Evolutionary conservation across 768 basidiomycete genomes (phyloP).

Genomic region (Lyophyllum semitale): DNA sequence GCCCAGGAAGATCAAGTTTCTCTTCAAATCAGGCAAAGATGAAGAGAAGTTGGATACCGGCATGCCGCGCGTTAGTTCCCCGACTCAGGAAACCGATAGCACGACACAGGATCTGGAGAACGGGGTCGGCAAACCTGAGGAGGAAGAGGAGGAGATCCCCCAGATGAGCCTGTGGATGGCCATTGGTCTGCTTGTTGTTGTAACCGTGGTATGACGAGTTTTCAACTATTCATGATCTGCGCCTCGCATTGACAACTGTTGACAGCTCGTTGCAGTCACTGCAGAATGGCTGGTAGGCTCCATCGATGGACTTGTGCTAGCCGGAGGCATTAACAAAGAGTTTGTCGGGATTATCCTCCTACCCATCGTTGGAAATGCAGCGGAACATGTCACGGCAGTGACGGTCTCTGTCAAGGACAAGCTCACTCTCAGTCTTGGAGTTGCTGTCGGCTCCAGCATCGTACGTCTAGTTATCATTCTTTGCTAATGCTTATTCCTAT

Average conservation of each 20-base stretch:
- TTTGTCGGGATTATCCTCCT: conserved; percentile 86
- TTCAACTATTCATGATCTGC: conserved; percentile 1
- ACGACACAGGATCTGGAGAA: conserved; percentile 14
- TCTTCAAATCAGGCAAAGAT: not conserved
- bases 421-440: conserved; percentile 82
- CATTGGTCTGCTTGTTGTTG: conserved; percentile 51
- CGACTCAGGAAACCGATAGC: conserved; percentile 11
- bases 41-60: not conserved
- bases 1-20: not conserved
- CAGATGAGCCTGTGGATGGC: conserved; percentile 57
- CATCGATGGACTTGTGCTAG: conserved; percentile 69
- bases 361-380: conserved; percentile 91
- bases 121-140: conserved; percentile 27
- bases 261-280: conserved; percentile 60
- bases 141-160: conserved; percentile 51
- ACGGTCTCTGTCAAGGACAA: conserved; percentile 92
- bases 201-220: conserved; percentile 59
- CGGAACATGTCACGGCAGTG: conserved; percentile 92
- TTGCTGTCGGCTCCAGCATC: conserved; percentile 86
- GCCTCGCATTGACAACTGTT: conserved; percentile 21
- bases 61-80: not conserved
- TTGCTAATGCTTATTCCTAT: conserved; percentile 11
- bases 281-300: conserved; percentile 80
- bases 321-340: conserved; percentile 63
- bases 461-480: conserved; percentile 40